Percentiles rank a stretch among this genome's conserved stretches.
These are phyloP conservation scores for Ogataea naganishii DNA, from an alignment of 805 yeast genomes.

Conservation along the genomic window DNA sequence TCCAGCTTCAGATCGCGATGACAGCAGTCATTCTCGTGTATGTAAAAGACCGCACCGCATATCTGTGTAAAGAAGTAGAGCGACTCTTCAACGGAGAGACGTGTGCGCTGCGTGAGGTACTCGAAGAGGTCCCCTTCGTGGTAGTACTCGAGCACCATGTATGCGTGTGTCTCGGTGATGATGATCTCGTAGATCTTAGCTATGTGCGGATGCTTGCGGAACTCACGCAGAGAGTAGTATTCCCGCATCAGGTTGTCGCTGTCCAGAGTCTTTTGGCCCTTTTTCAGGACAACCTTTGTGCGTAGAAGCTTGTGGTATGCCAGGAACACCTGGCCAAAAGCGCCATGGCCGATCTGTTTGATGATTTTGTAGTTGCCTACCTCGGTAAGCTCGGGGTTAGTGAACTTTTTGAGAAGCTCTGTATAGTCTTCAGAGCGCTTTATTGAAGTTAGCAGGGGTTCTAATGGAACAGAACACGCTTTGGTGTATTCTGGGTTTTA, in stretches of 20 bases:
- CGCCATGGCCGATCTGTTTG: slow-evolving; percentile 80
- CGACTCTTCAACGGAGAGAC: slow-evolving; percentile 43
- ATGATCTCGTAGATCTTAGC: slow-evolving; percentile 81
- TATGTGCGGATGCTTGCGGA: slow-evolving; percentile 67
- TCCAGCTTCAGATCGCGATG: slow-evolving; percentile 84
- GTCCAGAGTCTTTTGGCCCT: slow-evolving; percentile 37
- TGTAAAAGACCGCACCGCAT: slow-evolving; percentile 57
- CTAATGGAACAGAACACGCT: neutral
- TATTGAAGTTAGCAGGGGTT: neutral
- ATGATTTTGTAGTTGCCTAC: slow-evolving; percentile 77
- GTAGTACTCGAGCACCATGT: slow-evolving; percentile 89
- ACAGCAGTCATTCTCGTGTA: slow-evolving; percentile 68
- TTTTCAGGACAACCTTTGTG: slow-evolving; percentile 76
- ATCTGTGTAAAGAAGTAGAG: slow-evolving; percentile 54
- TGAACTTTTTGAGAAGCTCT: slow-evolving; percentile 26
- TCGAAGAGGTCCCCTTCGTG: slow-evolving; percentile 73
- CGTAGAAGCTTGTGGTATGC: slow-evolving; percentile 73
- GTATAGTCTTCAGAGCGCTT: slow-evolving; percentile 26
- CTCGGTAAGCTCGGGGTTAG: slow-evolving; percentile 38
- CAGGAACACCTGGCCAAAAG: slow-evolving; percentile 85
- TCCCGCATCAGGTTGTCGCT: slow-evolving; percentile 88
- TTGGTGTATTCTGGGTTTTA: neutral
- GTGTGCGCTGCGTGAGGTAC: slow-evolving; percentile 43
- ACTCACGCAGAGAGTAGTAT: slow-evolving; percentile 78
- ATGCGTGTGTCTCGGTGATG: slow-evolving; percentile 68